Percentiles rank a stretch among this genome's conserved stretches.
Evolutionary conservation across 495 filamentous ascomycete genomes (phyloP).

Genomic region (Penicillium samsonianum): DNA sequence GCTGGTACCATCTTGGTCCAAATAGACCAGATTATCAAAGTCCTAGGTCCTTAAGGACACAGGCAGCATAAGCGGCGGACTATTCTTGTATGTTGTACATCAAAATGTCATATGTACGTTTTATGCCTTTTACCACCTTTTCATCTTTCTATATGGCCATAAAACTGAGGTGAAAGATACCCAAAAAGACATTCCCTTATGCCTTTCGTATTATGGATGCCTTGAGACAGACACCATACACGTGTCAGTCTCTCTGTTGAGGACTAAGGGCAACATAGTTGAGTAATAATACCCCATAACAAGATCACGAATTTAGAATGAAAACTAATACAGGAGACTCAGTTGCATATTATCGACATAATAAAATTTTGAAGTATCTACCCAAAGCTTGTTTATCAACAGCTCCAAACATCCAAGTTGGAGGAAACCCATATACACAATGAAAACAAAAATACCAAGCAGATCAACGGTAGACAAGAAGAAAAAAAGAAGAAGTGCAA

Average conservation of each 20-base stretch:
- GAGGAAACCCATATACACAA: conserved; percentile 24
- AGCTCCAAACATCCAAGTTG: conserved; percentile 12
- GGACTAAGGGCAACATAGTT: background rate
- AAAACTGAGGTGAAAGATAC: too few species aligned
- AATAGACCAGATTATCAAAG: too few species aligned
- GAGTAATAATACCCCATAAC: background rate
- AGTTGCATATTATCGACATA: conserved; percentile 7
- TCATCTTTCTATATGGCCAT: too few species aligned
- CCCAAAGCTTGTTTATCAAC: conserved; percentile 23
- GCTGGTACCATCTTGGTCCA: too few species aligned
- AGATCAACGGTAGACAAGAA: conserved; percentile 25
- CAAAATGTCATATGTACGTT: too few species aligned
- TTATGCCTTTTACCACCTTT: too few species aligned
- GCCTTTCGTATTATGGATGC: too few species aligned
- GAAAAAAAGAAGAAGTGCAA: background rate
- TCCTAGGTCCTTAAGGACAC: too few species aligned
- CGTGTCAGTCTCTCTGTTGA: background rate
- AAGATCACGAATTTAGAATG: background rate
- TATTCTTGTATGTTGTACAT: too few species aligned
- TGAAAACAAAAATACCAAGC: conserved; percentile 8
- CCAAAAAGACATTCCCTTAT: too few species aligned
- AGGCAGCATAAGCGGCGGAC: too few species aligned
- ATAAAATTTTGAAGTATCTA: conserved; percentile 17
- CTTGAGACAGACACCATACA: too few species aligned
- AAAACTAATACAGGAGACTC: background rate